Evolutionary conservation across 345 rosid genomes (phyloP).

Genomic region (Eucalyptus polyanthemos): DNA sequence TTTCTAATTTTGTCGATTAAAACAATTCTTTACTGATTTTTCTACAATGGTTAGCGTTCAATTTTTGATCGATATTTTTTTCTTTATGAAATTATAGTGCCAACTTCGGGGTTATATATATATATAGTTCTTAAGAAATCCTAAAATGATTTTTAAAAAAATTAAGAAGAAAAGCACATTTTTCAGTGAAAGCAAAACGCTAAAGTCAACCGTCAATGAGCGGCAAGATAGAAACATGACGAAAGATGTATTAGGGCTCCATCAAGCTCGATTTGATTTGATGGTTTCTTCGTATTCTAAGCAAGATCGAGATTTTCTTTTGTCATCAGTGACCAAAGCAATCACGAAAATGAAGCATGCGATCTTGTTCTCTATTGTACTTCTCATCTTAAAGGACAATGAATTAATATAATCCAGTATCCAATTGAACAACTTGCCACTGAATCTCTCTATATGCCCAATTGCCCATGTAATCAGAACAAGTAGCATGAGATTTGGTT

Average conservation of each 20-base stretch:
- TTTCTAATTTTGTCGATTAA: neutral
- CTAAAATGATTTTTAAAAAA: neutral
- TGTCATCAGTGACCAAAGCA: neutral
- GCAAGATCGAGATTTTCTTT: neutral
- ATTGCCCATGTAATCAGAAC: neutral
- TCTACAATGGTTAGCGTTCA: neutral
- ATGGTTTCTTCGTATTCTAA: neutral
- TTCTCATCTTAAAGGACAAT: neutral
- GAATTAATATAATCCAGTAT: neutral
- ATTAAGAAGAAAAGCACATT: neutral
- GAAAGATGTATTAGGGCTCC: neutral
- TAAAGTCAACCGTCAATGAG: neutral
- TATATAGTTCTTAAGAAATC: neutral
- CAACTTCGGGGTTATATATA: neutral
- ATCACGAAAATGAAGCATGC: neutral
- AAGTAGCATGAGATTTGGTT: neutral
- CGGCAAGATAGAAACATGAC: neutral
- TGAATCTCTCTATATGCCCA: neutral
- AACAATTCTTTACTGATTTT: neutral
- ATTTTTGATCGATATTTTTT: neutral
- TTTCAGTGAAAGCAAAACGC: neutral
- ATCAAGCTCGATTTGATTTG: neutral
- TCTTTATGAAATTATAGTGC: neutral
- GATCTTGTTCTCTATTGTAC: neutral
- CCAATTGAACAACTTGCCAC: neutral